A percentile compares a stretch with the other conserved stretches of the same genome.
These are phyloP conservation scores for Actinomucor elegans DNA, from an alignment of 371 early-diverging fungal species.

Conservation along the genomic window DNA sequence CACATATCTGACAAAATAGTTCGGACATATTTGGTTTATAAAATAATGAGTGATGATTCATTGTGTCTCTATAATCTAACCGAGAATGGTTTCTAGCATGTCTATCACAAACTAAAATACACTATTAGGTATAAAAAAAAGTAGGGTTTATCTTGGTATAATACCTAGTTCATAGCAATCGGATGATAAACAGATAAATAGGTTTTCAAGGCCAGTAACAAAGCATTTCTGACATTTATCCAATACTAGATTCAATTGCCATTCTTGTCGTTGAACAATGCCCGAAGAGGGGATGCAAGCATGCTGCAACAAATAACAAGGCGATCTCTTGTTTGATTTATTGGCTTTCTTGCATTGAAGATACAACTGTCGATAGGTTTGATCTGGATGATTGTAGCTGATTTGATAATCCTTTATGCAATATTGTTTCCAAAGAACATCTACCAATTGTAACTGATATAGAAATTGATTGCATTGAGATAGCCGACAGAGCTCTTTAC, in stretches of 20 bases:
- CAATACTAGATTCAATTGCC: background rate
- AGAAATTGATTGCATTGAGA: constrained; percentile 1
- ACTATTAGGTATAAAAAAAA: no score
- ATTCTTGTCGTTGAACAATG: background rate
- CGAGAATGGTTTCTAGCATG: constrained; percentile 29
- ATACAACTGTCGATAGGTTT: constrained; percentile 23
- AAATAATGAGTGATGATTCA: constrained; percentile 22
- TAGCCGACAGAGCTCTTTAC: background rate
- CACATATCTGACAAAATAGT: constrained; percentile 31
- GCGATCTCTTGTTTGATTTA: constrained; percentile 11
- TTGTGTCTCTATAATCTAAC: background rate
- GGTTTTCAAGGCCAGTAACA: constrained; percentile 7
- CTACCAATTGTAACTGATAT: constrained; percentile 2
- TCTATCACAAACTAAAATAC: constrained; percentile 35
- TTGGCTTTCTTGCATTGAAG: background rate
- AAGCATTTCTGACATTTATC: constrained; percentile 1
- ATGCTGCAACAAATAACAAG: constrained; percentile 21
- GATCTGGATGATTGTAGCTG: constrained; percentile 29
- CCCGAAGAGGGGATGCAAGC: background rate
- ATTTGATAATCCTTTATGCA: constrained; percentile 22
- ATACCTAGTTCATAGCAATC: constrained; percentile 11
- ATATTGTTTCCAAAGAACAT: constrained; percentile 24
- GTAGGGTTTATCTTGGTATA: background rate
- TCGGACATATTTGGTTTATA: constrained; percentile 31
- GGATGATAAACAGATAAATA: constrained; percentile 24